These are phyloP conservation scores for Pholiota adiposa DNA, from an alignment of 1,284 basidiomycete species.

Conservation along the genomic window DNA sequence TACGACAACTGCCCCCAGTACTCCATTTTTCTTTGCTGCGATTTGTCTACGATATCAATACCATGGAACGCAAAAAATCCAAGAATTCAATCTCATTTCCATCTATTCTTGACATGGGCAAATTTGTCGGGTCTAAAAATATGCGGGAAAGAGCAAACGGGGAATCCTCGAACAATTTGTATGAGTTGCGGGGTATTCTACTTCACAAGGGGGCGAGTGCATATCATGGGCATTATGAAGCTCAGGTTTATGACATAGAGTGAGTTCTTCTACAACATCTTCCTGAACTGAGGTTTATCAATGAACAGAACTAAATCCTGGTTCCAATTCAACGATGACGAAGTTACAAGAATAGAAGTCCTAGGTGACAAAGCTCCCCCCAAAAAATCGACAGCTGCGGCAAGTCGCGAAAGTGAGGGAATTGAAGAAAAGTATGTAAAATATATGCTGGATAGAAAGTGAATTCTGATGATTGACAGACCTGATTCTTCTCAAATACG, in stretches of 20 bases:
- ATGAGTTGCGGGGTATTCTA: constrained; percentile 83
- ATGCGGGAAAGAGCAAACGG: constrained; percentile 19
- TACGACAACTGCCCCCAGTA: constrained; percentile 77
- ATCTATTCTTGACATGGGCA: constrained; percentile 70
- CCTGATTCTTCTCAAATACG: constrained; percentile 22
- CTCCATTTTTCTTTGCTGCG: constrained; percentile 89
- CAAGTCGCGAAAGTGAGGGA: constrained; percentile 29
- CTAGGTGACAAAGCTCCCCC: constrained; percentile 46
- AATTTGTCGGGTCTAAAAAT: constrained; percentile 49
- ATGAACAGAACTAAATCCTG: constrained; percentile 67
- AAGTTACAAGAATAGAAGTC: constrained; percentile 63
- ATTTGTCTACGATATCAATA: constrained; percentile 83
- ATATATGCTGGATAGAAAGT: background rate
- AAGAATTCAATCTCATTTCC: constrained; percentile 82
- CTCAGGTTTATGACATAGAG: constrained; percentile 82
- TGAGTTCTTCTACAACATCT: constrained; percentile 40
- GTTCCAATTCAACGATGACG: constrained; percentile 91
- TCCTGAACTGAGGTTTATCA: constrained; percentile 6
- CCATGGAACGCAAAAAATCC: constrained; percentile 82
- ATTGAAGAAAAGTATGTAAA: constrained; percentile 25
- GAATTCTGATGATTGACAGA: constrained; percentile 21
- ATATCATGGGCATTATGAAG: constrained; percentile 92
- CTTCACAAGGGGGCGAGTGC: constrained; percentile 87
- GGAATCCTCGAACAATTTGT: constrained; percentile 44
- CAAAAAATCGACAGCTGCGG: constrained; percentile 24